Percentiles rank a stretch among this genome's conserved stretches.
Evolutionary conservation across 495 filamentous ascomycete species (phyloP).

Genomic region (Aspergillus egyptiacus): DNA sequence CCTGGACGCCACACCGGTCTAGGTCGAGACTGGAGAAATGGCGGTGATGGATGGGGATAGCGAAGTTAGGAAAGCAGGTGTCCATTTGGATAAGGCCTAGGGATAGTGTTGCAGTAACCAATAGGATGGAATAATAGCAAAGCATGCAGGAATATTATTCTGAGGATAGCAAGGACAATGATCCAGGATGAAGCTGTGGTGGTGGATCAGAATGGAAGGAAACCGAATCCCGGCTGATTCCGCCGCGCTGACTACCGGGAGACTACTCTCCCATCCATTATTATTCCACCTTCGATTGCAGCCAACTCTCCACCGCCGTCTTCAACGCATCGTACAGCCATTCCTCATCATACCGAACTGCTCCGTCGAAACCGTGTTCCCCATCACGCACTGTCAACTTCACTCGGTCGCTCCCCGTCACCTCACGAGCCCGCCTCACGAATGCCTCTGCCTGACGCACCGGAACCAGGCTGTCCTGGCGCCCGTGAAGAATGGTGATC

Average conservation of each 20-base stretch:
- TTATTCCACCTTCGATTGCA: background rate
- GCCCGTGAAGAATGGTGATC: constrained; percentile 2
- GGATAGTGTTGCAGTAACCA: too few relatives aligned
- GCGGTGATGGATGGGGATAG: constrained; percentile 1
- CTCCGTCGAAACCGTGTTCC: constrained; percentile 5
- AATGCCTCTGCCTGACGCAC: background rate
- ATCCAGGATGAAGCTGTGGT: too few relatives aligned
- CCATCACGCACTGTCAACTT: background rate
- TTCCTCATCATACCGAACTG: constrained; percentile 1
- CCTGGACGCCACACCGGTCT: background rate
- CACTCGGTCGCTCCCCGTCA: background rate
- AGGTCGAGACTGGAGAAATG: background rate
- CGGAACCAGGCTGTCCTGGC: constrained; percentile 2
- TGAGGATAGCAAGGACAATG: too few relatives aligned
- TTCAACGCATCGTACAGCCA: constrained; percentile 5
- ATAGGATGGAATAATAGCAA: too few relatives aligned
- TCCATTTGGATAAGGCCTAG: too few relatives aligned
- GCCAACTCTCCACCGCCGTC: background rate
- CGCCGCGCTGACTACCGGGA: too few relatives aligned
- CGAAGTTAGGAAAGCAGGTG: too few relatives aligned
- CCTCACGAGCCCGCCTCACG: background rate
- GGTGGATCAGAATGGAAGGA: too few relatives aligned
- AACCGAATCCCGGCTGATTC: too few relatives aligned
- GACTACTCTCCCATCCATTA: too few relatives aligned
- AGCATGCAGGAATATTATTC: too few relatives aligned